phyloP scores from a whole-genome alignment of 768 basidiomycete genomes.

The Termitomyces sp. region DNA sequence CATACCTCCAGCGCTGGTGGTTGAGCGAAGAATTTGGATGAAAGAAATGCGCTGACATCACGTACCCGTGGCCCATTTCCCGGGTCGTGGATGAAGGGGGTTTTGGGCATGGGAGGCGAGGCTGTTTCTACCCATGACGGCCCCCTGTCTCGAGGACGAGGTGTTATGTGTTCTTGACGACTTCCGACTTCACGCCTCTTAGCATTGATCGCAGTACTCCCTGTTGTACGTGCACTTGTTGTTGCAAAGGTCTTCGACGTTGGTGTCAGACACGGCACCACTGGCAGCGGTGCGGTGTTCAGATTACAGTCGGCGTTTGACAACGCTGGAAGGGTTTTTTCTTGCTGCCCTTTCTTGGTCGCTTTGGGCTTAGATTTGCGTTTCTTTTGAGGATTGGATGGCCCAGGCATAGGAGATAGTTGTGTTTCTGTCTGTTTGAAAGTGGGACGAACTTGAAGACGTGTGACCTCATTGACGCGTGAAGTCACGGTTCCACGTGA shows the following conservation, averaged over 20 bases:
- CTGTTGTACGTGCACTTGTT: background rate
- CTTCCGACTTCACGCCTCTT: background rate
- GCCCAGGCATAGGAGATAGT: slow-evolving; percentile 52
- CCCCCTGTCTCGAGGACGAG: background rate
- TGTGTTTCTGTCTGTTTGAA: background rate
- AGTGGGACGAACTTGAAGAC: background rate
- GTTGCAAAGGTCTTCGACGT: background rate
- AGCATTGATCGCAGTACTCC: background rate
- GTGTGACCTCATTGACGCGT: slow-evolving; percentile 5
- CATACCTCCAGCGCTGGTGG: slow-evolving; percentile 52
- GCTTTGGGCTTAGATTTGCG: slow-evolving; percentile 35
- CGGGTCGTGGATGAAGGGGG: slow-evolving; percentile 71
- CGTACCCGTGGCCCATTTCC: slow-evolving; percentile 78
- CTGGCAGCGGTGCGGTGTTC: too few relatives aligned
- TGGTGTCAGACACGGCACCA: background rate
- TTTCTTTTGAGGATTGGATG: slow-evolving; percentile 50
- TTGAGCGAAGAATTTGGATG: slow-evolving; percentile 61
- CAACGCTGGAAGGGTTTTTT: slow-evolving; percentile 3
- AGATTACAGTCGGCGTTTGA: slow-evolving; percentile 1
- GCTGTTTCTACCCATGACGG: background rate
- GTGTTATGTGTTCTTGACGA: background rate
- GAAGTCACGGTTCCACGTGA: slow-evolving; percentile 3
- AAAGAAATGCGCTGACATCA: slow-evolving; percentile 61
- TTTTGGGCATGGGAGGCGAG: slow-evolving; percentile 23
- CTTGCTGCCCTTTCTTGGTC: slow-evolving; percentile 28